Conservation (phyloP, 345 rosid species). For the Eucalyptus sp. region DNA sequence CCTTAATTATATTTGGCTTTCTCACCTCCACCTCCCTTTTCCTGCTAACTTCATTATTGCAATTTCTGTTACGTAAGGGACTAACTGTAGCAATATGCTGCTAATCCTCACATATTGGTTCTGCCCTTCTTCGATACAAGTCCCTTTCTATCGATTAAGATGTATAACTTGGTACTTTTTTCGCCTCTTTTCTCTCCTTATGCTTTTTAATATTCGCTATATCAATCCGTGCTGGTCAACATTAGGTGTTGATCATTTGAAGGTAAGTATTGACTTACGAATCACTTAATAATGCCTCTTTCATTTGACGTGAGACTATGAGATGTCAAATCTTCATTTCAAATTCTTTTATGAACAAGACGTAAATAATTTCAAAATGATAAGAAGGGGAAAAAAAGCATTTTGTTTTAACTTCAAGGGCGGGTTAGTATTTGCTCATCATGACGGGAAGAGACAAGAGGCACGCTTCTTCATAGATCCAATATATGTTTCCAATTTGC, state of each 20-base stretch:
- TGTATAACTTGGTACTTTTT: too few relatives aligned
- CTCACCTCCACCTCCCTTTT: too few relatives aligned
- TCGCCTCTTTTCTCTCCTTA: neutral
- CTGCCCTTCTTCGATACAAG: too few relatives aligned
- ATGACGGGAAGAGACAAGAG: neutral
- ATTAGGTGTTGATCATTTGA: neutral
- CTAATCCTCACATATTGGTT: too few relatives aligned
- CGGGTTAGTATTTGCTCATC: neutral
- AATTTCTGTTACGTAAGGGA: too few relatives aligned
- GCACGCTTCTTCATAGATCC: neutral
- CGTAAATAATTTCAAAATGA: too few relatives aligned
- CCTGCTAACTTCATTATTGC: too few relatives aligned
- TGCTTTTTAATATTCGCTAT: neutral
- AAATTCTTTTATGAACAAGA: too few relatives aligned
- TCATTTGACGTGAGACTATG: neutral
- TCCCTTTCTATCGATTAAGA: too few relatives aligned
- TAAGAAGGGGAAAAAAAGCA: accelerated
- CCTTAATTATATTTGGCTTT: too few relatives aligned
- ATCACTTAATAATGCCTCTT: neutral
- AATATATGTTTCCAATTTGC: neutral
- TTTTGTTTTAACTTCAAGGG: neutral
- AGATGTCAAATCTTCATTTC: too few relatives aligned
- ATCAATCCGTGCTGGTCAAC: neutral
- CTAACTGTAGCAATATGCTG: too few relatives aligned
- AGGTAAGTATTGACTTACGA: neutral